Evolutionary conservation across 148 eudicot species (phyloP), one percentile per base, ranked within the genome.

Genomic region (Talinum fruticosum): DNA sequence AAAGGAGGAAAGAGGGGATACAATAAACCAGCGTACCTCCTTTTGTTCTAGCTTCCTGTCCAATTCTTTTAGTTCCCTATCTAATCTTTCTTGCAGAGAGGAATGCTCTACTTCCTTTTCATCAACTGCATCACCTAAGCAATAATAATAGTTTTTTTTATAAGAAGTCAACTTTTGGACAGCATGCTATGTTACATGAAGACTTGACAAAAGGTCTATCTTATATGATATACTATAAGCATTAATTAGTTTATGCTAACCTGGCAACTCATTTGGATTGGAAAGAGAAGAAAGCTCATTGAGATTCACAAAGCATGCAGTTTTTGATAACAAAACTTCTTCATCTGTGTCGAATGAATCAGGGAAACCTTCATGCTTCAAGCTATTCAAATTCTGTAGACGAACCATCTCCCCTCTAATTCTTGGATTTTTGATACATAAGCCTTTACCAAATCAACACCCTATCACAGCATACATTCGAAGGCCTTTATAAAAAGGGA

Each of bases 91-190:
- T 87, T 96, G 99, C 66, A 93, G 84, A 69, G 98, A 90, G 44
- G 90, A 96, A 86, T 93, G 97, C 72, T 93, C 99, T 65, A 87
- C 85, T 87, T 96, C 99, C 82, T 93, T 93, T 79, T 86, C 95
- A 78, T 87, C 90, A 65, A 77, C 89, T 79, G 88, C 99, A 71
- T 87, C 93, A 74, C 83, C 97, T 95, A 73, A 65, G 79, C 2
- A 38, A 70, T 0, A 54, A 53, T 3, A 18, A 12, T 66, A 34
- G 44, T 73, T 12, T 66, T 66, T 23, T 28, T 66, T 21, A 45
- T 67, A 67, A 51, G 67, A n/a, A 65, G 33, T 28, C 26, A 26
- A 53, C 32, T 44, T 79, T 64, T 19, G 23, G 66, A 62, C 18
- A 13, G 33, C 66, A 62, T 57, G 7, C 26, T 57, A 57, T n/a